Percentiles rank a stretch among this genome's conserved stretches.
phyloP scores from a whole-genome alignment of 2,329 filamentous ascomycete species.

The Alternaria sp. region DNA sequence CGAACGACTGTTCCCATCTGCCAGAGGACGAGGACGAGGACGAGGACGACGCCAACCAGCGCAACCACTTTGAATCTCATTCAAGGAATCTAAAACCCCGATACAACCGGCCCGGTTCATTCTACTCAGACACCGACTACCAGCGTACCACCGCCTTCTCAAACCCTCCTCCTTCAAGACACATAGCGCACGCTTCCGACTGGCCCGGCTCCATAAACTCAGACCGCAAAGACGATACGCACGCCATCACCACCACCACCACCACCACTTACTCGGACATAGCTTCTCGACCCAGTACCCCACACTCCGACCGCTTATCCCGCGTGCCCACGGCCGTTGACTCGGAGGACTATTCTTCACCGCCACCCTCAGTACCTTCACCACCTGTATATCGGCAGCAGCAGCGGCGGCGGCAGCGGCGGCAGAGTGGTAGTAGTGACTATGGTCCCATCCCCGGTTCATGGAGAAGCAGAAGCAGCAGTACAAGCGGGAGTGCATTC shows the following conservation, averaged over 20 bases:
- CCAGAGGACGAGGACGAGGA: background rate
- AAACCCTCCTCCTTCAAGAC: background rate
- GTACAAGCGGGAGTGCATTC: background rate
- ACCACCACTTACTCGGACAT: constrained; percentile 5
- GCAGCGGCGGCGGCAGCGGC: background rate
- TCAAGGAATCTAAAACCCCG: background rate
- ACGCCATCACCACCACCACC: background rate
- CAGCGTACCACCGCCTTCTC: constrained; percentile 3
- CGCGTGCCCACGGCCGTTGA: constrained; percentile 3
- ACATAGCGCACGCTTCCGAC: background rate
- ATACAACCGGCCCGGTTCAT: background rate
- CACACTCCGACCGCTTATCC: background rate
- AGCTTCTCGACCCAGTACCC: constrained; percentile 13
- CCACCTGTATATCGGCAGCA: background rate
- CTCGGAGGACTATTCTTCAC: constrained; percentile 1
- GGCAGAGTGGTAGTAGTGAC: background rate
- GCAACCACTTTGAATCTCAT: background rate
- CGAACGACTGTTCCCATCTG: background rate
- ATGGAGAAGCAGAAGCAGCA: background rate
- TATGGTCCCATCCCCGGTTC: background rate
- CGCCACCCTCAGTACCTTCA: background rate
- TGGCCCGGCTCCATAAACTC: background rate
- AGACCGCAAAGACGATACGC: background rate
- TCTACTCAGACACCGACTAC: background rate
- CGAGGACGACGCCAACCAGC: background rate